Evolutionary conservation across 495 filamentous ascomycete genomes (phyloP).

Genomic region (Penicillium manginii): DNA sequence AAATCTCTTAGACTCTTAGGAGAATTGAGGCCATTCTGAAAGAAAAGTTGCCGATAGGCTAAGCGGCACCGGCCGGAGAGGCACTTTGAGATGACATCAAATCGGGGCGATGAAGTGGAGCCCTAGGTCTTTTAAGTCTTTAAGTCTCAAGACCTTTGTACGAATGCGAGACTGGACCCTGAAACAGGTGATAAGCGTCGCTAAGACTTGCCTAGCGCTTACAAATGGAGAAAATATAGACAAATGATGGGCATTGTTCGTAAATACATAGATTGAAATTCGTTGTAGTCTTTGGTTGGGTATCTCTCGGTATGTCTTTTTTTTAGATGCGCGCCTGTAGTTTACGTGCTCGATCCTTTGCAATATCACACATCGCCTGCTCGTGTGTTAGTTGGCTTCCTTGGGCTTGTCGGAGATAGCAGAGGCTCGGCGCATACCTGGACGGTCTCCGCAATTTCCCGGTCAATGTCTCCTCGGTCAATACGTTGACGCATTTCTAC

Average conservation of each 20-base stretch:
- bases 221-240: background rate
- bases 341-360: constrained; percentile 62
- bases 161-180: constrained; percentile 14
- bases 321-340: constrained; percentile 38
- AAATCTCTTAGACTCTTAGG: constrained; percentile 2
- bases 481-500: constrained; percentile 83
- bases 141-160: background rate
- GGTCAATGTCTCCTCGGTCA: constrained; percentile 62
- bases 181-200: constrained; percentile 5
- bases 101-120: constrained; percentile 21
- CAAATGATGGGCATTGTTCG: too few relatives aligned
- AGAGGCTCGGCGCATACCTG: constrained; percentile 55
- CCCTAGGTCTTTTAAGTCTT: background rate
- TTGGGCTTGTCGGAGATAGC: background rate
- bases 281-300: too few relatives aligned
- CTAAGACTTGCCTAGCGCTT: constrained; percentile 5
- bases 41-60: constrained; percentile 17
- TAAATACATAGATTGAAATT: background rate
- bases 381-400: background rate
- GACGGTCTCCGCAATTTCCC: constrained; percentile 75
- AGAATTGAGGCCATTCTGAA: constrained; percentile 4
- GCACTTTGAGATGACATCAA: constrained; percentile 36
- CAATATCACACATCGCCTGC: constrained; percentile 76
- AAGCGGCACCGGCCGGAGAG: constrained; percentile 32
- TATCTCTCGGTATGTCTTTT: constrained; percentile 1